Percentiles rank a stretch among this genome's conserved stretches.
Evolutionary conservation across 1,284 basidiomycete species (phyloP).

Genomic region (Heterobasidion irregulare): DNA sequence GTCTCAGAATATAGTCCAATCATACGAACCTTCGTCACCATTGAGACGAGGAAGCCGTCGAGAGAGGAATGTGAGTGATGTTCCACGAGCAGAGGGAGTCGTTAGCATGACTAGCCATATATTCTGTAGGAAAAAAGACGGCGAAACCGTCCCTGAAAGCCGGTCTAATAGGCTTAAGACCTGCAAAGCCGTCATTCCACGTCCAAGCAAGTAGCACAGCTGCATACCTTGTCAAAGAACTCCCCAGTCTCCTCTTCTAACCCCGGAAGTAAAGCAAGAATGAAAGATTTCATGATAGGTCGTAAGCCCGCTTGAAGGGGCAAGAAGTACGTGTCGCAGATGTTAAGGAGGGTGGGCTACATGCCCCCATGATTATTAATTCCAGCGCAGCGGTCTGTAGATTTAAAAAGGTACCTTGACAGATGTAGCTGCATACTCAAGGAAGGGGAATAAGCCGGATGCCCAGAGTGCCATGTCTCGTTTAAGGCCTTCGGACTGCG

Average conservation of each 20-base stretch:
- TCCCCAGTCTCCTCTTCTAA: conserved; percentile 95
- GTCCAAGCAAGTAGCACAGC: not conserved
- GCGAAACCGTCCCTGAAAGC: conserved; percentile 75
- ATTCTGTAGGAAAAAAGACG: conserved; percentile 90
- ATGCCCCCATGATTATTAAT: not conserved
- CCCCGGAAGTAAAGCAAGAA: conserved; percentile 88
- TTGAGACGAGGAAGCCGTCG: conserved; percentile 68
- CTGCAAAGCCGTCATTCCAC: conserved; percentile 26
- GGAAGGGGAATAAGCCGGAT: conserved; percentile 95
- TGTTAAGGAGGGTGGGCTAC: conserved; percentile 76
- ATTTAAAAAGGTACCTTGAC: conserved; percentile 55
- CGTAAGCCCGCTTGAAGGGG: conserved; percentile 79
- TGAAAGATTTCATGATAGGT: conserved; percentile 89
- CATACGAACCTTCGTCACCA: conserved; percentile 54
- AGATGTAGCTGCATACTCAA: conserved; percentile 94
- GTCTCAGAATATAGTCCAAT: not conserved
- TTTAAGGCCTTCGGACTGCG: conserved; percentile 78
- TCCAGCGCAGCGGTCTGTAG: not conserved
- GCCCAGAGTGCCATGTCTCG: conserved; percentile 93
- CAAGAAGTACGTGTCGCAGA: conserved; percentile 88
- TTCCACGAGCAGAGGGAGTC: conserved; percentile 78
- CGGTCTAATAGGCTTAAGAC: conserved; percentile 80
- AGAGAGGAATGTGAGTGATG: conserved; percentile 82
- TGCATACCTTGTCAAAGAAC: conserved; percentile 84
- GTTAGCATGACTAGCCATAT: conserved; percentile 93